Conservation (phyloP, 495 filamentous ascomycete species). For the Podospora australis region DNA sequence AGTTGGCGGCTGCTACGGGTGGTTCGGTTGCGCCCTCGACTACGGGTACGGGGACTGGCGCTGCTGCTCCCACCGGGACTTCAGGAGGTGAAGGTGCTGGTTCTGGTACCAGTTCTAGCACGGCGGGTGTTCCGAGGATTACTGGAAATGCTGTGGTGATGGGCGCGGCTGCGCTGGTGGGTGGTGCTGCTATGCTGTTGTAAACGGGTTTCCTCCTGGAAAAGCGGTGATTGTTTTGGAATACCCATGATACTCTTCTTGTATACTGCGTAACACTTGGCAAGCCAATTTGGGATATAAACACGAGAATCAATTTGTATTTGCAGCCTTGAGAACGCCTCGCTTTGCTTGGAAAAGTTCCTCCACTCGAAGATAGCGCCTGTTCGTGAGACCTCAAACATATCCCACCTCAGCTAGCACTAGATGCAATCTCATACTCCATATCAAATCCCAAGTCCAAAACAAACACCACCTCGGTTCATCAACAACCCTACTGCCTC, state of each 20-base stretch:
- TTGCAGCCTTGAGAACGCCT: no score
- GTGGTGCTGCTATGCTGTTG: constrained; percentile 19
- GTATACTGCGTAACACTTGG: neutral
- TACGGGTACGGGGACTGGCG: constrained; percentile 5
- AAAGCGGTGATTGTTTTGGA: neutral
- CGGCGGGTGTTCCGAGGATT: constrained; percentile 27
- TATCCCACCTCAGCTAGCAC: no score
- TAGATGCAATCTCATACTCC: no score
- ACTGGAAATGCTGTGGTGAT: constrained; percentile 26
- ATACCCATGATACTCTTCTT: neutral
- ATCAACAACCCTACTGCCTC: no score
- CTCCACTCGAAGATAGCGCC: no score
- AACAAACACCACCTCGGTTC: no score
- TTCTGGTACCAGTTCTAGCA: constrained; percentile 23
- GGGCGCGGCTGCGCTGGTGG: constrained; percentile 24
- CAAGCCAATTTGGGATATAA: neutral
- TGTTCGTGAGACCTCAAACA: no score
- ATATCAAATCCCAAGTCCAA: no score
- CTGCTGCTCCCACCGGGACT: neutral
- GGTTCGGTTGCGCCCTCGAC: constrained; percentile 6
- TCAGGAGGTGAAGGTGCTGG: constrained; percentile 7
- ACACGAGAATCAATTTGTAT: no score
- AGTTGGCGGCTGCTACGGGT: neutral
- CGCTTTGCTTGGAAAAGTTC: no score
- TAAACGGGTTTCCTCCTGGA: constrained; percentile 1